These are phyloP conservation scores for Arthrobotrys musiformis DNA, from an alignment of 2,329 filamentous ascomycete genomes.

Conservation along the genomic window DNA sequence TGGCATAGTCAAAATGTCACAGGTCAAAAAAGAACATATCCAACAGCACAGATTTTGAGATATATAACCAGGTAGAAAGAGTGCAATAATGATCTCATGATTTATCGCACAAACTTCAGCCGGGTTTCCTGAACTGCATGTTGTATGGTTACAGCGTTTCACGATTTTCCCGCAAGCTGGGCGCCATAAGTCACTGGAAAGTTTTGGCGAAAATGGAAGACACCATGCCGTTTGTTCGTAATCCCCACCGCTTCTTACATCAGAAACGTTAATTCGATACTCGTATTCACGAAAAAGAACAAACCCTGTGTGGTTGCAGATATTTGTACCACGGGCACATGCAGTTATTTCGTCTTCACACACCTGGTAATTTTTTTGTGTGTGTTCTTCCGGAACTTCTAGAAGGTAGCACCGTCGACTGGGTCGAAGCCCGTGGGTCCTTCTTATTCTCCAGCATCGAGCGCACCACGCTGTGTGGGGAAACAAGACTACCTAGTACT, in stretches of 20 bases:
- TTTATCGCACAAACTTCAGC: background rate
- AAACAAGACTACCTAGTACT: background rate
- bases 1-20: background rate
- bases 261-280: background rate
- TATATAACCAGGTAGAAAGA: background rate
- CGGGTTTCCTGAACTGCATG: slow-evolving; percentile 13
- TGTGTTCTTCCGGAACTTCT: slow-evolving; percentile 35
- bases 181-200: slow-evolving; percentile 13
- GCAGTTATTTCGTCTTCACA: background rate
- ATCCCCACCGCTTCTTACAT: background rate
- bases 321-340: background rate
- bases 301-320: too few species aligned
- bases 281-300: too few species aligned
- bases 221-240: background rate
- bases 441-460: background rate
- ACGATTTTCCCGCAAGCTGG: slow-evolving; percentile 31
- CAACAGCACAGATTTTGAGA: background rate
- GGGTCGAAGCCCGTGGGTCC: slow-evolving; percentile 12
- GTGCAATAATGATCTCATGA: background rate
- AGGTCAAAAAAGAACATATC: background rate
- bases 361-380: slow-evolving; percentile 27
- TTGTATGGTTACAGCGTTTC: slow-evolving; percentile 30
- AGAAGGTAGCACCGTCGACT: slow-evolving; percentile 27
- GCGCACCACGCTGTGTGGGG: slow-evolving; percentile 13
- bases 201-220: slow-evolving; percentile 15